Evolutionary conservation across 176 grass and related monocot species (phyloP).

Genomic region (Secale cereale): DNA sequence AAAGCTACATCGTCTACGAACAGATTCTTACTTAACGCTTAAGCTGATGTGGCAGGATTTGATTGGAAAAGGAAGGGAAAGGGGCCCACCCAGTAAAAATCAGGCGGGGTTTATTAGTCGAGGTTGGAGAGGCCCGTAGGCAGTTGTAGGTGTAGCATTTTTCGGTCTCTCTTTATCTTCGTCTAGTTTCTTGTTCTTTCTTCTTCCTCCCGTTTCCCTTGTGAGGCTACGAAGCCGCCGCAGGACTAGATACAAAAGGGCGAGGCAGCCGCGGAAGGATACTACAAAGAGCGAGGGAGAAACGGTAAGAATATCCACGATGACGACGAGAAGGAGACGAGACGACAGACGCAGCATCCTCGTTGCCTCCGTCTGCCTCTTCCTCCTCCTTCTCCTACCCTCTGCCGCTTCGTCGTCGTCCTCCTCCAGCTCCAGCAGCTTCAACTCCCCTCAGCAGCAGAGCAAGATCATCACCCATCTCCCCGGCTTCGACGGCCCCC

Average conservation of each 20-base stretch:
- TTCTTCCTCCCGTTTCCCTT: neutral
- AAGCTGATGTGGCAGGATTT: too few relatives aligned
- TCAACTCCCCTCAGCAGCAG: neutral
- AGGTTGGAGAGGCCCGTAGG: too few relatives aligned
- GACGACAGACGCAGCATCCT: neutral
- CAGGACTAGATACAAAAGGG: neutral
- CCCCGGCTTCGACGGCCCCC: conserved; percentile 26
- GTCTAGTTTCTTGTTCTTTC: neutral
- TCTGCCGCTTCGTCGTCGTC: neutral
- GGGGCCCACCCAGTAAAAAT: too few relatives aligned
- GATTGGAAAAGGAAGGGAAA: too few relatives aligned
- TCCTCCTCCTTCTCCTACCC: neutral
- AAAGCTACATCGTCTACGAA: too few relatives aligned
- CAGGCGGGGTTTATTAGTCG: too few relatives aligned
- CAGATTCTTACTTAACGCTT: too few relatives aligned
- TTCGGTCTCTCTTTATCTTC: neutral
- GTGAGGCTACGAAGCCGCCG: neutral
- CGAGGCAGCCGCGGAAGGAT: neutral
- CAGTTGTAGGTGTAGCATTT: too few relatives aligned
- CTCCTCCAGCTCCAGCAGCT: neutral
- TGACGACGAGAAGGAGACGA: neutral
- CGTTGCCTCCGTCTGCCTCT: neutral
- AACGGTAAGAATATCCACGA: neutral
- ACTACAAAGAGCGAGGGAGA: neutral
- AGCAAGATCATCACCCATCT: conserved; percentile 10